phyloP scores from a whole-genome alignment of 2,329 filamentous ascomycete species.

The Proliferodiscus dingleyae region DNA sequence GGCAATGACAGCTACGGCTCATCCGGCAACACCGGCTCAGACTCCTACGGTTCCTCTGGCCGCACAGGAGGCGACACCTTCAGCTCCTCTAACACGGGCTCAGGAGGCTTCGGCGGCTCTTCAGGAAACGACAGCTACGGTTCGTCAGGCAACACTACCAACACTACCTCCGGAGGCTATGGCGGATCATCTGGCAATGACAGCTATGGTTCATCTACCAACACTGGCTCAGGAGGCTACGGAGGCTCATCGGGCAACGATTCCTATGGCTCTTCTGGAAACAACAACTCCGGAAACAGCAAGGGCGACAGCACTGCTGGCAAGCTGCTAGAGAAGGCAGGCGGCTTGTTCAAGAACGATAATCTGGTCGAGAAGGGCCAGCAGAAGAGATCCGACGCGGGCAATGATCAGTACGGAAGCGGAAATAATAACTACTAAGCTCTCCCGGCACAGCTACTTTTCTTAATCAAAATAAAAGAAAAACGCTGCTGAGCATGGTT shows the following conservation, averaged over 20 bases:
- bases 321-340: slow-evolving; percentile 53
- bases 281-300: slow-evolving; percentile 1
- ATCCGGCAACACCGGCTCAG: slow-evolving; percentile 21
- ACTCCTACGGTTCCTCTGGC: slow-evolving; percentile 27
- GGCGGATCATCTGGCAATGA: too few species aligned
- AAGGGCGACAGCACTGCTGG: slow-evolving; percentile 35
- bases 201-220: too few species aligned
- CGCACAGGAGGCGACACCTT: slow-evolving; percentile 9
- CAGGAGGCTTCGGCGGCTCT: slow-evolving; percentile 10
- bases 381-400: slow-evolving; percentile 32
- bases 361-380: slow-evolving; percentile 42
- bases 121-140: too few species aligned
- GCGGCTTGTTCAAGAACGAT: slow-evolving; percentile 42
- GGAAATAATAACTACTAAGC: not conserved
- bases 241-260: too few species aligned
- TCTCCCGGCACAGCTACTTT: too few species aligned
- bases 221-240: too few species aligned
- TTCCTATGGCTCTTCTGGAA: not conserved
- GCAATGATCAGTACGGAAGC: not conserved
- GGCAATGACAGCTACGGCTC: slow-evolving; percentile 20
- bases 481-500: too few species aligned
- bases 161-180: too few species aligned
- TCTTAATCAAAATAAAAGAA: too few species aligned
- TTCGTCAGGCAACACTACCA: too few species aligned
- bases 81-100: slow-evolving; percentile 19